These are phyloP conservation scores for Talaromyces islandicus DNA, from an alignment of 2,329 filamentous ascomycete species.

Conservation along the genomic window DNA sequence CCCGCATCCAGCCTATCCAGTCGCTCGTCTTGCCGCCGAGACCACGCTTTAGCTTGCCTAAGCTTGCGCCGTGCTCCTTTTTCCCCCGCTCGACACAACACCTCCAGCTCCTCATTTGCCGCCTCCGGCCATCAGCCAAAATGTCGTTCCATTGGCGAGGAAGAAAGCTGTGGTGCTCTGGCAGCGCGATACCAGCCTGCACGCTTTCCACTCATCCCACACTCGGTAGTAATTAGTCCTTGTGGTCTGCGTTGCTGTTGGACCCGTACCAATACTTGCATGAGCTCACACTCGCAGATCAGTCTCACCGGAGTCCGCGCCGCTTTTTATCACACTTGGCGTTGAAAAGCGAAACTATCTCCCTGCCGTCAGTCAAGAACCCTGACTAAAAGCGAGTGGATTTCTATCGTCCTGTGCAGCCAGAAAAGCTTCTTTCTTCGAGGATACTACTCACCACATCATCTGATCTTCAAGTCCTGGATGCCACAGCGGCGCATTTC, in stretches of 20 bases:
- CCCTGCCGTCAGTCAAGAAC: neutral
- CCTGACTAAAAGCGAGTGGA: neutral
- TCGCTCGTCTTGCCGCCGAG: slow-evolving; percentile 5
- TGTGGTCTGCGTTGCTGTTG: neutral
- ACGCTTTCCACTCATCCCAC: neutral
- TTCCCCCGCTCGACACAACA: neutral
- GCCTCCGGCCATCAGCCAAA: neutral
- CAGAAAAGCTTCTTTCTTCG: neutral
- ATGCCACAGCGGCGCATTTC: neutral
- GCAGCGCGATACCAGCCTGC: neutral
- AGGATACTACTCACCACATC: neutral
- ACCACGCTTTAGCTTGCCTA: neutral
- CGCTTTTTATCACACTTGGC: neutral
- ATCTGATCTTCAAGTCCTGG: neutral
- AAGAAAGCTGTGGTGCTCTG: neutral
- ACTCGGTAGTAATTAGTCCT: neutral
- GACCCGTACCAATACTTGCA: neutral
- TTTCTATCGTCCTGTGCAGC: neutral
- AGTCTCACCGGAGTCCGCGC: neutral
- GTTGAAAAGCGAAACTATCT: neutral
- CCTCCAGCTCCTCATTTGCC: slow-evolving; percentile 8
- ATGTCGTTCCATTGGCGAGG: neutral
- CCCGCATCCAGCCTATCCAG: slow-evolving; percentile 9
- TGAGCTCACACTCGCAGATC: neutral
- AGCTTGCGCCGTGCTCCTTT: neutral